Evolutionary conservation across 257 asterid genomes (phyloP).

Genomic region (Solanum phureja): DNA sequence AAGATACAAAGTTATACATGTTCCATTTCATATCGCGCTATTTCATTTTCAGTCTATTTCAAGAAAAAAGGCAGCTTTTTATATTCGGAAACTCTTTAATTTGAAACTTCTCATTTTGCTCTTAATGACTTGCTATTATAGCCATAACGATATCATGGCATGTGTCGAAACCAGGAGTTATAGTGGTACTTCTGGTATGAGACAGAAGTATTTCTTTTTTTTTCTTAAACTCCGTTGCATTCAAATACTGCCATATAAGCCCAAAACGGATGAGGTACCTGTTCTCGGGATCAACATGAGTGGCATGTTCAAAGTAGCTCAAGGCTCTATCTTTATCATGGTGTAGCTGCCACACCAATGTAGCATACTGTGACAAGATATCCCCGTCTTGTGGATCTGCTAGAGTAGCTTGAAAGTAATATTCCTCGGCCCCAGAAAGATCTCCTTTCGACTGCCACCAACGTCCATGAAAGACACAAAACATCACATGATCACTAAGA

Average conservation of each 20-base stretch:
- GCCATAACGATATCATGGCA: background rate
- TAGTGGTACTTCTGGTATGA: background rate
- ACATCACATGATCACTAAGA: background rate
- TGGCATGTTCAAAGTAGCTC: constrained; percentile 51
- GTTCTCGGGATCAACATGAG: constrained; percentile 48
- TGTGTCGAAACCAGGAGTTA: background rate
- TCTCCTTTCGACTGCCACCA: constrained; percentile 49
- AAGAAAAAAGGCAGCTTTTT: background rate
- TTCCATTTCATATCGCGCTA: too few relatives aligned
- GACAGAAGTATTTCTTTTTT: background rate
- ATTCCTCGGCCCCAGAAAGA: constrained; percentile 63
- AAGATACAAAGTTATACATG: background rate
- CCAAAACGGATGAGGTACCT: constrained; percentile 16
- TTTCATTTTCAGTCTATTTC: background rate
- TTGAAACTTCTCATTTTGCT: background rate
- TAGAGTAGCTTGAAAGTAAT: constrained; percentile 37
- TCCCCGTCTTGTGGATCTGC: constrained; percentile 74
- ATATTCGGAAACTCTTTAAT: background rate
- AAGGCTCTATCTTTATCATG: constrained; percentile 48
- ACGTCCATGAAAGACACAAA: background rate
- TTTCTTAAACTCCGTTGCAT: background rate
- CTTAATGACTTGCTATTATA: background rate
- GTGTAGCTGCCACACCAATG: constrained; percentile 55
- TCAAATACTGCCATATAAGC: background rate
- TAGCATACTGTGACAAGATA: constrained; percentile 42